Conservation (phyloP, 2,329 filamentous ascomycete genomes). For the Colletotrichum tamarilloi region DNA sequence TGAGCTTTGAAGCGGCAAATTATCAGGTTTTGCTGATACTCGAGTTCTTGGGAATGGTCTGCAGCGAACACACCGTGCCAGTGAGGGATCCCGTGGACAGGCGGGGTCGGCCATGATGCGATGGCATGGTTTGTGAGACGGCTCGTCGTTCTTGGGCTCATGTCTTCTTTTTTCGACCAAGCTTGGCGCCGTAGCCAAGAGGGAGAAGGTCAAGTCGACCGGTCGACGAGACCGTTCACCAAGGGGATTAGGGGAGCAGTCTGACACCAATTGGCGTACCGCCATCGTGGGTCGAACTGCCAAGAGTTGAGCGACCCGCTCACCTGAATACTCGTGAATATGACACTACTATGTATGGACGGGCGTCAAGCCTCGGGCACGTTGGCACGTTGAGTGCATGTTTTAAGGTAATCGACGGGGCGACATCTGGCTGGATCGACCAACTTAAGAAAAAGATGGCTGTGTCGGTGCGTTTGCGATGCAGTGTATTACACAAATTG, state of each 20-base stretch:
- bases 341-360: neutral
- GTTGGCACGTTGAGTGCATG: slow-evolving; percentile 30
- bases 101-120: slow-evolving; percentile 8
- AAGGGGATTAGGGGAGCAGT: neutral
- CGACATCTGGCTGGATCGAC: slow-evolving; percentile 3
- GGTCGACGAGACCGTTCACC: neutral
- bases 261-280: slow-evolving; percentile 30
- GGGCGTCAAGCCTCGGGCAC: slow-evolving; percentile 6
- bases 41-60: neutral
- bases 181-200: slow-evolving; percentile 18
- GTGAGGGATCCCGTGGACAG: neutral
- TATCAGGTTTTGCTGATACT: slow-evolving; percentile 13
- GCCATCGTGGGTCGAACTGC: slow-evolving; percentile 32
- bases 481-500: neutral
- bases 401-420: slow-evolving; percentile 18
- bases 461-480: neutral
- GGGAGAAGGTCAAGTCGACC: neutral
- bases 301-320: slow-evolving; percentile 26
- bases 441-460: neutral
- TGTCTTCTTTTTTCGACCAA: slow-evolving; percentile 8
- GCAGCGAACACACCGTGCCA: neutral
- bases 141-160: slow-evolving; percentile 10
- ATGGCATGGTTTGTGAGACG: slow-evolving; percentile 33
- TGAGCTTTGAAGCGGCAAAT: slow-evolving; percentile 31
- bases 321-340: slow-evolving; percentile 13